Percentiles rank a stretch among this genome's conserved stretches.
Conservation (phyloP, 768 basidiomycete species). For the Mycena chlorophos region DNA sequence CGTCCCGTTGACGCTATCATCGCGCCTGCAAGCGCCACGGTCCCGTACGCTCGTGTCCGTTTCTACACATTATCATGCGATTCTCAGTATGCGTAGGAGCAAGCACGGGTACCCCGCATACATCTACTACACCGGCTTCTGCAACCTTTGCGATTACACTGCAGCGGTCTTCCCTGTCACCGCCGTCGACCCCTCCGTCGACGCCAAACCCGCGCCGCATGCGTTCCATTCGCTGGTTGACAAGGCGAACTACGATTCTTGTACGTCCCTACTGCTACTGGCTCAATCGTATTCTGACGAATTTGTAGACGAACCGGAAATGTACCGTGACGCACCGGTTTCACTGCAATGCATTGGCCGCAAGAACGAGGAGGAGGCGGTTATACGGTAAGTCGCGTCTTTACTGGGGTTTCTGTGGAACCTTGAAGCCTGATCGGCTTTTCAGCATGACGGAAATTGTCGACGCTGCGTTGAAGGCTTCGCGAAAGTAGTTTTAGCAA, state of each 20-base stretch:
- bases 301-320: constrained; percentile 1
- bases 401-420: neutral
- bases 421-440: neutral
- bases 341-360: constrained; percentile 6
- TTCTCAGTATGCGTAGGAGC: neutral
- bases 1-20: constrained; percentile 77
- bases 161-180: constrained; percentile 64
- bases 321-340: neutral
- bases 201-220: constrained; percentile 44
- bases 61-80: constrained; percentile 40
- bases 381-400: neutral
- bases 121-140: constrained; percentile 22
- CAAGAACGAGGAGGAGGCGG: constrained; percentile 9
- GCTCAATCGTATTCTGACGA: neutral
- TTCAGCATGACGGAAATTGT: constrained; percentile 8
- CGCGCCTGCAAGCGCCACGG: constrained; percentile 42
- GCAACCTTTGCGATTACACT: constrained; percentile 69
- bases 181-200: constrained; percentile 51
- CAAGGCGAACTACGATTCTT: constrained; percentile 33
- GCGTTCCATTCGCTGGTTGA: constrained; percentile 52
- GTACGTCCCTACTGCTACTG: neutral
- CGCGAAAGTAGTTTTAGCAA: no score
- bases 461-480: constrained; percentile 2
- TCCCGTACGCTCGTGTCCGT: constrained; percentile 57
- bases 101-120: neutral